These are phyloP conservation scores for Lophiotrema nucula DNA, from an alignment of 495 filamentous ascomycete genomes.

Conservation along the genomic window DNA sequence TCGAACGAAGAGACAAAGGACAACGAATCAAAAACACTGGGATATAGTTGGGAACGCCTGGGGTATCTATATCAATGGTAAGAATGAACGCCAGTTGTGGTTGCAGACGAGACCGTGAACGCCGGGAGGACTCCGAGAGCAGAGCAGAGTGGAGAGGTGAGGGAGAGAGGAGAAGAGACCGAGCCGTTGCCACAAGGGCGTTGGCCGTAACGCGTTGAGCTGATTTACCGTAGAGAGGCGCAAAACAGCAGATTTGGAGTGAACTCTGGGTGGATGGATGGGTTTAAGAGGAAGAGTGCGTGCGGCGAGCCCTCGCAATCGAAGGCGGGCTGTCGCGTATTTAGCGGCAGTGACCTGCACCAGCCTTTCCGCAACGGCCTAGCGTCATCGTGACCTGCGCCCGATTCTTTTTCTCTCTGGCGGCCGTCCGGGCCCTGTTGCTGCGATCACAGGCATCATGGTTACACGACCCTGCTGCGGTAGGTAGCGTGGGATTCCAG, in stretches of 20 bases:
- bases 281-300: constrained; percentile 4
- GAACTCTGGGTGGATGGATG: background rate
- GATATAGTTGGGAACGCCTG: constrained; percentile 1
- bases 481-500: background rate
- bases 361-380: background rate
- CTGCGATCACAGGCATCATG: constrained; percentile 1
- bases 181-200: constrained; percentile 36
- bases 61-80: constrained; percentile 34
- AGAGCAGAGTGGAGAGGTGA: constrained; percentile 17
- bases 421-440: background rate
- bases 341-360: background rate
- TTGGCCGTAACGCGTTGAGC: constrained; percentile 36
- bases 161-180: constrained; percentile 17
- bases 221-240: constrained; percentile 17
- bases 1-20: constrained; percentile 3
- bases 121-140: constrained; percentile 27
- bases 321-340: constrained; percentile 3
- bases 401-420: constrained; percentile 7
- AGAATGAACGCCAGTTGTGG: constrained; percentile 19
- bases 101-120: constrained; percentile 32
- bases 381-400: background rate
- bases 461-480: too few relatives aligned
- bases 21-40: background rate
- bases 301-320: background rate
- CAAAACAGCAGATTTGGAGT: constrained; percentile 31